These are phyloP conservation scores for Zasmidium cellare DNA, from an alignment of 2,329 filamentous ascomycete genomes.

Conservation along the genomic window DNA sequence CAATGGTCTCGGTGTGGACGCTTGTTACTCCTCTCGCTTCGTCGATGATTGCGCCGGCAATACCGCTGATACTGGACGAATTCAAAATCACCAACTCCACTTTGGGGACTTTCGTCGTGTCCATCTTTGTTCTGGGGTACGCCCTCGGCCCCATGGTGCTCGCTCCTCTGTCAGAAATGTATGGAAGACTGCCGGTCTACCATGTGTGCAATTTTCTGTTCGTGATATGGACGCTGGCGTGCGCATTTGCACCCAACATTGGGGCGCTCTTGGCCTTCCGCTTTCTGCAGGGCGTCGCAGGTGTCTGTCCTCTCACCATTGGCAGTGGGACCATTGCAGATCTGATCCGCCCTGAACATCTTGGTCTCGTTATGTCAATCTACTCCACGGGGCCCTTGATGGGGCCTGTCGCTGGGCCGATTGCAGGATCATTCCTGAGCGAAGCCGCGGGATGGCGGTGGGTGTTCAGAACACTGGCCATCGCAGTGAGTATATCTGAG, in stretches of 20 bases:
- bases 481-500: slow-evolving; percentile 36
- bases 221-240: slow-evolving; percentile 31
- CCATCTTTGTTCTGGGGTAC: slow-evolving; percentile 35
- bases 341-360: slow-evolving; percentile 27
- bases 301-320: slow-evolving; percentile 31
- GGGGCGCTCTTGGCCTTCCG: slow-evolving; percentile 16
- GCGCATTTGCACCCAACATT: slow-evolving; percentile 30
- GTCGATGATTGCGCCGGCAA: slow-evolving; percentile 34
- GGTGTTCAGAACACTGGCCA: slow-evolving; percentile 44
- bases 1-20: too few species aligned
- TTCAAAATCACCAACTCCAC: slow-evolving; percentile 25
- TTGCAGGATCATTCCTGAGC: slow-evolving; percentile 38
- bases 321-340: slow-evolving; percentile 30
- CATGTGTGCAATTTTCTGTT: slow-evolving; percentile 32
- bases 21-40: slow-evolving; percentile 34
- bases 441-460: slow-evolving; percentile 43
- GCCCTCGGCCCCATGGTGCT: slow-evolving; percentile 33
- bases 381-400: slow-evolving; percentile 29
- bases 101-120: slow-evolving; percentile 28
- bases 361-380: slow-evolving; percentile 30
- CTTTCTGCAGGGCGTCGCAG: slow-evolving; percentile 32
- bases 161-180: slow-evolving; percentile 32
- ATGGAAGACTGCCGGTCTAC: slow-evolving; percentile 31
- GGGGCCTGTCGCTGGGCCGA: slow-evolving; percentile 25
- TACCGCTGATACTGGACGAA: slow-evolving; percentile 24